Conservation (phyloP, 495 filamentous ascomycete species). For the Stereocaulon alpinum region DNA sequence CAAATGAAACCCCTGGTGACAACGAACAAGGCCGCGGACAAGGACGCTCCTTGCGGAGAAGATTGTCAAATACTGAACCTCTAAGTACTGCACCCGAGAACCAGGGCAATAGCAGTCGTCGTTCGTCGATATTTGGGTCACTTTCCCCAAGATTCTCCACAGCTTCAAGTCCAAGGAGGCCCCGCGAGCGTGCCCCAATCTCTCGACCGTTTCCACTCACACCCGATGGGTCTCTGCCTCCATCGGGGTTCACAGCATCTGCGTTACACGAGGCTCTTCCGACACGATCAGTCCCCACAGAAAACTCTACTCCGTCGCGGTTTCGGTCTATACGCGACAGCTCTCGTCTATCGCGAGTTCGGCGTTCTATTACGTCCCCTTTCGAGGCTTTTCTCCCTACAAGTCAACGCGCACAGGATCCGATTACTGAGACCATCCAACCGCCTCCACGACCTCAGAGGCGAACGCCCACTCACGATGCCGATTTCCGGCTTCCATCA, state of each 20-base stretch:
- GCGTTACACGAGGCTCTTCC: constrained; percentile 13
- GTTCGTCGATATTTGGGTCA: constrained; percentile 23
- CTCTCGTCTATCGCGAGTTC: constrained; percentile 29
- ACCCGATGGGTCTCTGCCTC: constrained; percentile 20
- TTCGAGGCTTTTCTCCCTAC: constrained; percentile 27
- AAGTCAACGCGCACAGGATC: constrained; percentile 14
- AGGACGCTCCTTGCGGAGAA: constrained; percentile 38
- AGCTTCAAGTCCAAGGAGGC: constrained; percentile 20
- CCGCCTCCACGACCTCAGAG: constrained; percentile 23
- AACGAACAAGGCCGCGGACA: constrained; percentile 41
- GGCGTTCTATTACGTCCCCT: constrained; percentile 27
- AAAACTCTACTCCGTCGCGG: not conserved
- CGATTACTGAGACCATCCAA: constrained; percentile 14
- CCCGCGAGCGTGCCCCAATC: constrained; percentile 21
- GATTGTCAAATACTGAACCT: constrained; percentile 14
- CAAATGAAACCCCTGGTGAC: constrained; percentile 35
- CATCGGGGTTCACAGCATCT: constrained; percentile 16
- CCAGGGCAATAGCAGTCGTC: constrained; percentile 11
- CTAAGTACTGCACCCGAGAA: not conserved
- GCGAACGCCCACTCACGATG: constrained; percentile 20
- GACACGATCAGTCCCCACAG: not conserved
- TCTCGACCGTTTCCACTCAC: constrained; percentile 23
- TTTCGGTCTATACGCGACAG: constrained; percentile 6
- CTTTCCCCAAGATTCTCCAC: constrained; percentile 22
- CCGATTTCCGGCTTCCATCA: constrained; percentile 27